These are phyloP conservation scores for Pichia sp. DNA, from an alignment of 1,139 yeast genomes.

Conservation along the genomic window DNA sequence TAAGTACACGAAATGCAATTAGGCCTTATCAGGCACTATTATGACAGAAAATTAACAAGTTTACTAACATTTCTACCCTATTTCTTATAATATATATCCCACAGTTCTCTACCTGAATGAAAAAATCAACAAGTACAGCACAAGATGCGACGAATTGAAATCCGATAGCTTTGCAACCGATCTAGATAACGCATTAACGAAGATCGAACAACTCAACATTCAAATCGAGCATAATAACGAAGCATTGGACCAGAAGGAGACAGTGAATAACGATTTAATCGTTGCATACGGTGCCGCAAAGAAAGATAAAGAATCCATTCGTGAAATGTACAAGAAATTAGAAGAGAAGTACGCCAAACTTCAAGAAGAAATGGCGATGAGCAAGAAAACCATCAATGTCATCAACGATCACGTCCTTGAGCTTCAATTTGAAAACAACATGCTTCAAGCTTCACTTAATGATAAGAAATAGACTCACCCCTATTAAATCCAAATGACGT, in stretches of 20 bases:
- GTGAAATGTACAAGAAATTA: constrained; percentile 30
- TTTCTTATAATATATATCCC: no score
- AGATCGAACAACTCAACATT: constrained; percentile 11
- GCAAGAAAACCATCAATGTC: constrained; percentile 55
- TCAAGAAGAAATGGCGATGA: constrained; percentile 48
- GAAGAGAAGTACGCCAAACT: constrained; percentile 37
- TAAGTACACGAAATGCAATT: no score
- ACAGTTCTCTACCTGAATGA: constrained; percentile 8
- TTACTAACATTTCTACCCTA: neutral
- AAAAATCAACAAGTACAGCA: neutral
- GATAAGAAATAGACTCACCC: neutral
- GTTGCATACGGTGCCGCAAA: constrained; percentile 22
- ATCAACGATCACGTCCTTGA: constrained; percentile 73
- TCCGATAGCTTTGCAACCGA: constrained; percentile 7
- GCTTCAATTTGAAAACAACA: constrained; percentile 66
- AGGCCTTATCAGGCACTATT: no score
- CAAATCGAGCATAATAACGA: constrained; percentile 9
- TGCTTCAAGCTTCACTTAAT: constrained; percentile 34
- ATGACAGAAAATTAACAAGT: no score
- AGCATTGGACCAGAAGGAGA: constrained; percentile 15
- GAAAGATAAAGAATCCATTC: constrained; percentile 23
- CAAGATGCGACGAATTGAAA: constrained; percentile 8
- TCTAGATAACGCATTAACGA: constrained; percentile 18
- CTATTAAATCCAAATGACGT: no score
- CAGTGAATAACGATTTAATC: constrained; percentile 17